Conservation (phyloP, 129 eudicot genomes). For the Artemisia argyi region DNA sequence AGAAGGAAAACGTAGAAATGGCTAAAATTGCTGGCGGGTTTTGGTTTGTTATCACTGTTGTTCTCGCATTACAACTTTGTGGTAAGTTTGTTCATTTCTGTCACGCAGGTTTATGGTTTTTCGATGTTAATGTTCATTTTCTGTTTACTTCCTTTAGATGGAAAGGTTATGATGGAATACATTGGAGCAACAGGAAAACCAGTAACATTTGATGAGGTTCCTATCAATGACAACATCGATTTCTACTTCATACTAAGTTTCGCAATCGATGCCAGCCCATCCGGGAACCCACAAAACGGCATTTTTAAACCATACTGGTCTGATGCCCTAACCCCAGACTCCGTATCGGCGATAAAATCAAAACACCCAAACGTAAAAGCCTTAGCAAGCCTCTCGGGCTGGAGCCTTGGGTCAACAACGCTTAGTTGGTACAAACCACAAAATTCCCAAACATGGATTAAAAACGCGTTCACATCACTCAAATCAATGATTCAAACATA, state of each 20-base stretch:
- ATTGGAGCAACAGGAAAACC: constrained; percentile 77
- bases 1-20: not conserved
- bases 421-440: constrained; percentile 62
- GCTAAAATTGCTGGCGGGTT: not conserved
- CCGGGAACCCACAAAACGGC: constrained; percentile 64
- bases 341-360: constrained; percentile 47
- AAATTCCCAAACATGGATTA: constrained; percentile 46
- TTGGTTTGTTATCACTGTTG: constrained; percentile 21
- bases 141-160: constrained; percentile 33
- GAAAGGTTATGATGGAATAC: constrained; percentile 82
- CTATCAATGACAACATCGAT: constrained; percentile 50
- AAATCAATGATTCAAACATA: constrained; percentile 43
- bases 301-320: constrained; percentile 66
- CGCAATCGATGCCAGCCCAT: constrained; percentile 57
- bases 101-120: not conserved
- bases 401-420: constrained; percentile 55
- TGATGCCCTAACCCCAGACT: constrained; percentile 45
- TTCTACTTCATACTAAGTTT: constrained; percentile 78
- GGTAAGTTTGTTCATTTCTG: constrained; percentile 18
- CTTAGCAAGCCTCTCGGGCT: constrained; percentile 81
- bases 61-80: constrained; percentile 10
- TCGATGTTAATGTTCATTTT: not conserved
- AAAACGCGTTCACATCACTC: constrained; percentile 58
- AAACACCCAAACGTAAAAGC: constrained; percentile 66
- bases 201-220: constrained; percentile 44